phyloP scores from a whole-genome alignment of 2,329 filamentous ascomycete species.

The Penicillium brasilianum region DNA sequence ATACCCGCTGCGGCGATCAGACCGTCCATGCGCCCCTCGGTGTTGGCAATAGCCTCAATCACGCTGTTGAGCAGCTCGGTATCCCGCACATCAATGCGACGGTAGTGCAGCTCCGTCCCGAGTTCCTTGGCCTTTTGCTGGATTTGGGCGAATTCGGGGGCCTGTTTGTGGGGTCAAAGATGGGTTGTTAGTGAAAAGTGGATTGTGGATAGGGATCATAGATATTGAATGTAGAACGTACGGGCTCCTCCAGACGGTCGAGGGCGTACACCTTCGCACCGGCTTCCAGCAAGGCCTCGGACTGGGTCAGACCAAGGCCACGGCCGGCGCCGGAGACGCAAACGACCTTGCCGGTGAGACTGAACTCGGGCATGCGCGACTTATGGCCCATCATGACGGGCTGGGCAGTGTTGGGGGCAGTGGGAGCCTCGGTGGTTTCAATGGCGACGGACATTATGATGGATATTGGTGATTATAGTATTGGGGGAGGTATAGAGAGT shows the following conservation, averaged over 20 bases:
- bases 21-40: constrained; percentile 76
- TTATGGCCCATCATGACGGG: constrained; percentile 40
- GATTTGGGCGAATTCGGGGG: constrained; percentile 67
- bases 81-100: constrained; percentile 79
- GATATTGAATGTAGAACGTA: constrained; percentile 24
- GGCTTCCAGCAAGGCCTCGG: constrained; percentile 75
- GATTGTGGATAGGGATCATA: not conserved
- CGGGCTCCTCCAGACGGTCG: constrained; percentile 49
- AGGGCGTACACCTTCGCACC: constrained; percentile 64
- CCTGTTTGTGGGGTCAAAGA: constrained; percentile 28
- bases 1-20: constrained; percentile 73
- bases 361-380: constrained; percentile 71
- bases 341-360: constrained; percentile 71
- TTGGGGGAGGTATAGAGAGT: not conserved
- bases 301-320: constrained; percentile 74
- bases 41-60: constrained; percentile 69
- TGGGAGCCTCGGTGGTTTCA: constrained; percentile 35
- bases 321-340: constrained; percentile 73
- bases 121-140: constrained; percentile 69
- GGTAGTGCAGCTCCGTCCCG: constrained; percentile 73
- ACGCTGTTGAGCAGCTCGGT: constrained; percentile 69
- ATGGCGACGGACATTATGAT: constrained; percentile 42
- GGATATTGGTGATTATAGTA: constrained; percentile 1
- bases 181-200: not conserved
- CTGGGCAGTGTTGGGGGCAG: constrained; percentile 35